These are phyloP conservation scores for Penicillium thymicola DNA, from an alignment of 2,329 filamentous ascomycete species.

Conservation along the genomic window DNA sequence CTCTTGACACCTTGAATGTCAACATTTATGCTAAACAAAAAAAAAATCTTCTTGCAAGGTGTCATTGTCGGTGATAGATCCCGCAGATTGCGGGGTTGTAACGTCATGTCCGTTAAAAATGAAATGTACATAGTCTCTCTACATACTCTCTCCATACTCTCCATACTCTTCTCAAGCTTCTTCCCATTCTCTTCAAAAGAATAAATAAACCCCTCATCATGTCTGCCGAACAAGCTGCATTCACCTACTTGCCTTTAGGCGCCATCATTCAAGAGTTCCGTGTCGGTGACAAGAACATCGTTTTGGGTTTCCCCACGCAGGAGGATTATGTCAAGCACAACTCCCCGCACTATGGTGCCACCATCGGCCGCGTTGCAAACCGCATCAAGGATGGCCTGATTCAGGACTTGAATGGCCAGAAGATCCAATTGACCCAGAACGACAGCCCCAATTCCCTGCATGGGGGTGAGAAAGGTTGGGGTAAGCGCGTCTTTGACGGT, in stretches of 20 bases:
- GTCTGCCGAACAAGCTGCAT: conserved; percentile 33
- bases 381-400: conserved; percentile 72
- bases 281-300: conserved; percentile 78
- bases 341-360: conserved; percentile 82
- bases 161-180: not conserved
- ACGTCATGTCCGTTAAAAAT: conserved; percentile 17
- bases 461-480: conserved; percentile 68
- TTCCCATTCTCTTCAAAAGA: not conserved
- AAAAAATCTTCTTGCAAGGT: not conserved
- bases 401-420: conserved; percentile 65
- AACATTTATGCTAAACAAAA: conserved; percentile 8
- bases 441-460: conserved; percentile 74
- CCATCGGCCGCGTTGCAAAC: conserved; percentile 82
- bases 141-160: not conserved
- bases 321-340: conserved; percentile 74
- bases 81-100: conserved; percentile 22
- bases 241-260: conserved; percentile 46
- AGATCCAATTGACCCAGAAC: conserved; percentile 70
- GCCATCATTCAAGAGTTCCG: conserved; percentile 65
- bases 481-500: conserved; percentile 34
- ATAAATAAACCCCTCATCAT: conserved; percentile 10
- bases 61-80: conserved; percentile 14
- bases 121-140: not conserved
- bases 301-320: conserved; percentile 75
- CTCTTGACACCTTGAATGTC: not conserved